Conservation (phyloP, 441 rosid genomes). For the Euphorbia schlechtendalii region DNA sequence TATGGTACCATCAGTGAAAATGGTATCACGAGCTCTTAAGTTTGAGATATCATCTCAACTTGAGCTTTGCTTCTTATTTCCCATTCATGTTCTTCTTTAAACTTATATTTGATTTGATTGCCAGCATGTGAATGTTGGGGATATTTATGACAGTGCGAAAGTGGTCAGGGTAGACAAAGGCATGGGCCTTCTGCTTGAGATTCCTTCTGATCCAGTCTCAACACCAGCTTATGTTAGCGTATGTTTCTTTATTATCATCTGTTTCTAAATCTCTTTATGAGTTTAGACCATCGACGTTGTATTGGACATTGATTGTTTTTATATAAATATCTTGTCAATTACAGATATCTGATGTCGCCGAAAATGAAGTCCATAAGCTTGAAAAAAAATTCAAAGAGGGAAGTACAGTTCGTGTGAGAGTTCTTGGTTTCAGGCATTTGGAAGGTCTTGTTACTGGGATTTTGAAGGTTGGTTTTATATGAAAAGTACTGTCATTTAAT, state of each 20-base stretch:
- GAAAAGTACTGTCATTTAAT: neutral
- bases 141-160: slow-evolving; percentile 74
- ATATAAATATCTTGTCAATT: slow-evolving; percentile 18
- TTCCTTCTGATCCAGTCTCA: slow-evolving; percentile 62
- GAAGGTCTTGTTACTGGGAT: slow-evolving; percentile 91
- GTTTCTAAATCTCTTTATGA: slow-evolving; percentile 10
- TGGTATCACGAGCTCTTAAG: neutral
- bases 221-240: slow-evolving; percentile 82
- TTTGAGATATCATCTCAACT: neutral
- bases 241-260: slow-evolving; percentile 29
- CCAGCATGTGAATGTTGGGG: slow-evolving; percentile 71
- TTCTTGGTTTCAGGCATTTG: slow-evolving; percentile 76
- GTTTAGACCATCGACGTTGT: slow-evolving; percentile 10
- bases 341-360: slow-evolving; percentile 81
- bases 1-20: neutral
- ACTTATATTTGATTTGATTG: slow-evolving; percentile 26
- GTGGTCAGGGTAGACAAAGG: slow-evolving; percentile 82
- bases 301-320: slow-evolving; percentile 15
- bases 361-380: slow-evolving; percentile 68
- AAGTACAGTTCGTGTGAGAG: slow-evolving; percentile 70
- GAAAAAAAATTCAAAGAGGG: slow-evolving; percentile 87
- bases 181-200: slow-evolving; percentile 82
- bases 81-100: neutral
- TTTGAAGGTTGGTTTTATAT: slow-evolving; percentile 58
- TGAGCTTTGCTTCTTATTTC: slow-evolving; percentile 1